Evolutionary conservation across 1,139 yeast species (phyloP).

Genomic region (Candida mesenterica): DNA sequence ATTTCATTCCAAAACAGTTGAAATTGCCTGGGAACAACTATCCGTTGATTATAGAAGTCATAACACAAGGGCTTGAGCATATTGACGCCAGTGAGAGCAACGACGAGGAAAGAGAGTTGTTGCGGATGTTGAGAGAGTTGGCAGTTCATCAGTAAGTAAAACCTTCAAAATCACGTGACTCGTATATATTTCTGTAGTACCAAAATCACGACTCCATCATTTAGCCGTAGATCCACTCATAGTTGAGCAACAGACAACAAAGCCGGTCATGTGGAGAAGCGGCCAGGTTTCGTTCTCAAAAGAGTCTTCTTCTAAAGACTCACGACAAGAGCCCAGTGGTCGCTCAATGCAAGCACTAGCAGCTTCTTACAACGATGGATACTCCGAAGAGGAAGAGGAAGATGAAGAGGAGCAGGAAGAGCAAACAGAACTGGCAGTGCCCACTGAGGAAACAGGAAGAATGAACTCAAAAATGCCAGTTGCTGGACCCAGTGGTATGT

Average conservation of each 20-base stretch:
- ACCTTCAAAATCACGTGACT: background rate
- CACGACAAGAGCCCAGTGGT: background rate
- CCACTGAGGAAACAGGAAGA: background rate
- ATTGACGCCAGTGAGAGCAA: conserved; percentile 21
- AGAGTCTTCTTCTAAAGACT: background rate
- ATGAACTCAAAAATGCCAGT: background rate
- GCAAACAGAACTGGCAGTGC: conserved; percentile 6
- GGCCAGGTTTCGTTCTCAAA: background rate
- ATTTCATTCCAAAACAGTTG: conserved; percentile 43
- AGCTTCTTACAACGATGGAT: conserved; percentile 4
- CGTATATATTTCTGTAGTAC: too few species aligned
- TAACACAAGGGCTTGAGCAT: conserved; percentile 44
- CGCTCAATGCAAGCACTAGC: conserved; percentile 8
- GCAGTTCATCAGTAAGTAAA: background rate
- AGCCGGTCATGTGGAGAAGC: too few species aligned
- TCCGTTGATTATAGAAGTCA: conserved; percentile 41
- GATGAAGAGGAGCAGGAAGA: conserved; percentile 19
- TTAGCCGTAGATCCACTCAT: too few species aligned
- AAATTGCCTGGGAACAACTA: conserved; percentile 40
- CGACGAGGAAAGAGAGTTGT: conserved; percentile 23
- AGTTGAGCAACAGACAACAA: too few species aligned
- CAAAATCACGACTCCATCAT: background rate
- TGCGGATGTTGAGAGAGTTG: conserved; percentile 19
- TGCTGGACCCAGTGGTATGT: too few species aligned
- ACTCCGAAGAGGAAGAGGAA: conserved; percentile 9